A percentile compares a stretch with the other conserved stretches of the same genome.
phyloP scores from a whole-genome alignment of 345 rosid species.

The Aquilaria malaccensis region DNA sequence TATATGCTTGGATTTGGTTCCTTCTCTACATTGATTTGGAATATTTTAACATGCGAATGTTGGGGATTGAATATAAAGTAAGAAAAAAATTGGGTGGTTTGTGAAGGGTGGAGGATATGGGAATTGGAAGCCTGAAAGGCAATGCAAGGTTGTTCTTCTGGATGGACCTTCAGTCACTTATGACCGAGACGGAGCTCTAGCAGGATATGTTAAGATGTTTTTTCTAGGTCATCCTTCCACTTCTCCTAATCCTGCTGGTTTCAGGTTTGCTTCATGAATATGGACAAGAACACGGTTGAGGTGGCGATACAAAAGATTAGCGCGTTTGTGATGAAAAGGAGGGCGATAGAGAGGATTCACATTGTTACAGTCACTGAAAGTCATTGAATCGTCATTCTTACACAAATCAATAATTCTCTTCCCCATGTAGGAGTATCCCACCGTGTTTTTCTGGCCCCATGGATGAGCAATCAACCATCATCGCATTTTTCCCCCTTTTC shows the following conservation, averaged over 20 bases:
- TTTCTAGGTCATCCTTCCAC: slow-evolving; percentile 71
- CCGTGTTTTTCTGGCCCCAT: no score
- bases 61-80: no score
- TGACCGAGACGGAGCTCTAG: slow-evolving; percentile 60
- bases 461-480: no score
- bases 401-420: no score
- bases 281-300: slow-evolving; percentile 53
- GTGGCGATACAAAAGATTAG: slow-evolving; percentile 53
- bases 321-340: slow-evolving; percentile 30
- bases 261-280: slow-evolving; percentile 82
- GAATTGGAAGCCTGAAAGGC: slow-evolving; percentile 49
- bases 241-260: slow-evolving; percentile 83
- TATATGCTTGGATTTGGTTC: no score
- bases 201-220: slow-evolving; percentile 54
- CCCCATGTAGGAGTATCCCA: no score
- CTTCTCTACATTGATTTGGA: no score
- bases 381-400: no score
- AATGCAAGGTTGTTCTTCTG: slow-evolving; percentile 64
- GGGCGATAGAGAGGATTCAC: no score
- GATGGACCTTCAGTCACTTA: slow-evolving; percentile 69
- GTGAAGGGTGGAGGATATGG: slow-evolving; percentile 39
- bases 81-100: slow-evolving; percentile 8
- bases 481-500: no score
- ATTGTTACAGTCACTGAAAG: no score
- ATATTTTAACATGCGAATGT: no score